Evolutionary conservation across 129 eudicot species (phyloP).

Genomic region (Mikania micrantha): DNA sequence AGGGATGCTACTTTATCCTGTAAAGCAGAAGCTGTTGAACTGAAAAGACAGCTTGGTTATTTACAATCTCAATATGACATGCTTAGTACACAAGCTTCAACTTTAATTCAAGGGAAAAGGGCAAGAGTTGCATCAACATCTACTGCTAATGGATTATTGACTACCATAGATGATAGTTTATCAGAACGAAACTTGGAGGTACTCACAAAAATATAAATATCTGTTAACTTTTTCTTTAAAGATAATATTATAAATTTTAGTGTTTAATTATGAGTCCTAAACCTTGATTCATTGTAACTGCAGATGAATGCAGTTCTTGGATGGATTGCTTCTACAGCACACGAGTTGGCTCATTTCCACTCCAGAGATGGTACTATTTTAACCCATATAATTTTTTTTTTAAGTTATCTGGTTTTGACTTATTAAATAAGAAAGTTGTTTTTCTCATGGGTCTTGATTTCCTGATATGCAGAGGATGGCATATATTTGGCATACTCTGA

Average conservation of each 20-base stretch:
- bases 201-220: not conserved
- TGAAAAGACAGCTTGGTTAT: constrained; percentile 87
- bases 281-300: constrained; percentile 23
- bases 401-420: not conserved
- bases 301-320: constrained; percentile 98
- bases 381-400: not conserved
- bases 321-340: constrained; percentile 82
- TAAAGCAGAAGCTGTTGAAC: constrained; percentile 82
- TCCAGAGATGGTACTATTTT: constrained; percentile 78
- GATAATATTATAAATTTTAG: not conserved
- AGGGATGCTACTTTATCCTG: constrained; percentile 85
- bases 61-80: constrained; percentile 79
- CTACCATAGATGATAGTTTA: constrained; percentile 70
- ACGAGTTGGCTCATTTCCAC: constrained; percentile 93
- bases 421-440: not conserved
- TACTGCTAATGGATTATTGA: constrained; percentile 64
- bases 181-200: constrained; percentile 92
- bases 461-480: constrained; percentile 65
- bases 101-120: constrained; percentile 87
- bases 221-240: constrained; percentile 3
- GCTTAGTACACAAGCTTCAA: constrained; percentile 84
- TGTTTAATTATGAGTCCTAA: not conserved
- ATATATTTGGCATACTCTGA: constrained; percentile 92
- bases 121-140: constrained; percentile 94
- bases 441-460: constrained; percentile 8